Percentiles rank a stretch among this genome's conserved stretches.
phyloP scores from a whole-genome alignment of 176 grass and related monocot species.

The Bromus sterilis region DNA sequence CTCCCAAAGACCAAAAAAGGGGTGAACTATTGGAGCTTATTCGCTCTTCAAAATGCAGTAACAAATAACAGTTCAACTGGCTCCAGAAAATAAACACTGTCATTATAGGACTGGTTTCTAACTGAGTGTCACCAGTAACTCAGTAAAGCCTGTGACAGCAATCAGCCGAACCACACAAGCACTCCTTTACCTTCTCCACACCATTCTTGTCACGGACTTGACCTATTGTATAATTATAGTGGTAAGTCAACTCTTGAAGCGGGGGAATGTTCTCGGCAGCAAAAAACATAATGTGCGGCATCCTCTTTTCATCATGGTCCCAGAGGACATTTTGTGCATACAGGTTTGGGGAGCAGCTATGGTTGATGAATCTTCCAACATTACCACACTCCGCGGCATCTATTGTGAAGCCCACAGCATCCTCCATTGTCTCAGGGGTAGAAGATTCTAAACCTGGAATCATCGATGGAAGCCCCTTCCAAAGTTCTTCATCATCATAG shows the following conservation, averaged over 20 bases:
- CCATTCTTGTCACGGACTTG: constrained; percentile 43
- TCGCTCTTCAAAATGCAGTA: neutral
- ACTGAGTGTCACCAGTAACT: no score
- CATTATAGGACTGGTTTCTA: constrained; percentile 1
- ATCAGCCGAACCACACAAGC: constrained; percentile 20
- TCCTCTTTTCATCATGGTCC: constrained; percentile 56
- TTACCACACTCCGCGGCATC: constrained; percentile 59
- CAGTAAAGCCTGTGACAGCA: constrained; percentile 45
- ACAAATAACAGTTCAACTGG: neutral
- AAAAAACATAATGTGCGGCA: constrained; percentile 65
- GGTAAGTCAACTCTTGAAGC: constrained; percentile 64
- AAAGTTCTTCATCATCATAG: constrained; percentile 51
- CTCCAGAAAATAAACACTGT: neutral
- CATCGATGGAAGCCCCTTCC: constrained; percentile 28
- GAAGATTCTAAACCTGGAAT: constrained; percentile 31
- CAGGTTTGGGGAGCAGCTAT: constrained; percentile 68
- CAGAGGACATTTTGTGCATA: constrained; percentile 72
- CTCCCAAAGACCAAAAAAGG: neutral
- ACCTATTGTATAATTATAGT: constrained; percentile 62
- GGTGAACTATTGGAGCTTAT: neutral
- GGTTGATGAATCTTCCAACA: constrained; percentile 71
- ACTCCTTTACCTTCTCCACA: constrained; percentile 16
- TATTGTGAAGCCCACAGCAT: constrained; percentile 42
- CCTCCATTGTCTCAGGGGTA: constrained; percentile 19
- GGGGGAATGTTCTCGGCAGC: constrained; percentile 57